Evolutionary conservation across 345 rosid genomes (phyloP).

Genomic region (Brassica nigra): DNA sequence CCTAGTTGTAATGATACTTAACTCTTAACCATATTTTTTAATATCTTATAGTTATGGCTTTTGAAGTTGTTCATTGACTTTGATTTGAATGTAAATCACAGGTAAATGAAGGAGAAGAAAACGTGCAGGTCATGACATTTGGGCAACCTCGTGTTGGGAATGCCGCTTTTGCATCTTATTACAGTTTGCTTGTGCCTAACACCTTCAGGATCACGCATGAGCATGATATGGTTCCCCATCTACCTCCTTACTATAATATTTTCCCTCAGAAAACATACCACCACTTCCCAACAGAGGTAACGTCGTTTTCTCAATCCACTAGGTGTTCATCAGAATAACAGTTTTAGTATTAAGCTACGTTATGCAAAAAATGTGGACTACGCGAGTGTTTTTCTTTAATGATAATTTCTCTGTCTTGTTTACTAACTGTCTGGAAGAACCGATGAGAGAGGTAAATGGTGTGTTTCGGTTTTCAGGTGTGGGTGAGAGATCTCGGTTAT

Average conservation of each 20-base stretch:
- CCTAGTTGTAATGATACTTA: conserved; percentile 54
- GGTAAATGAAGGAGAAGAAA: conserved; percentile 68
- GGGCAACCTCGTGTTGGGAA: conserved; percentile 98
- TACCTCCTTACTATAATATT: conserved; percentile 72
- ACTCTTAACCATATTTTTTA: not conserved
- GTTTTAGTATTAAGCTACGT: not conserved
- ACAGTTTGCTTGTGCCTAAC: conserved; percentile 67
- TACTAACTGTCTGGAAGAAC: not conserved
- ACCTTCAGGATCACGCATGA: conserved; percentile 74
- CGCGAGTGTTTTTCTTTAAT: not conserved
- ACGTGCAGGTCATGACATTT: conserved; percentile 80
- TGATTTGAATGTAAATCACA: conserved; percentile 38
- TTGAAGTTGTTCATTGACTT: conserved; percentile 14
- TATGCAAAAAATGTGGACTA: not conserved
- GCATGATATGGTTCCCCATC: conserved; percentile 88
- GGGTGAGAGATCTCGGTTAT: conserved; percentile 32
- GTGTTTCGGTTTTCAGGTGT: conserved; percentile 29
- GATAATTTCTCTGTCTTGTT: not conserved
- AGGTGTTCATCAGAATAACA: not conserved
- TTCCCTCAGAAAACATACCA: conserved; percentile 95
- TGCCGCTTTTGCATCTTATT: conserved; percentile 78
- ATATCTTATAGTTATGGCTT: not conserved
- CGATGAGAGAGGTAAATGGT: not conserved
- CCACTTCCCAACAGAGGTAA: conserved; percentile 87
- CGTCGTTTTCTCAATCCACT: not conserved